Evolutionary conservation across 495 filamentous ascomycete species (phyloP).

Genomic region (Hypoxylon crocopeplum): DNA sequence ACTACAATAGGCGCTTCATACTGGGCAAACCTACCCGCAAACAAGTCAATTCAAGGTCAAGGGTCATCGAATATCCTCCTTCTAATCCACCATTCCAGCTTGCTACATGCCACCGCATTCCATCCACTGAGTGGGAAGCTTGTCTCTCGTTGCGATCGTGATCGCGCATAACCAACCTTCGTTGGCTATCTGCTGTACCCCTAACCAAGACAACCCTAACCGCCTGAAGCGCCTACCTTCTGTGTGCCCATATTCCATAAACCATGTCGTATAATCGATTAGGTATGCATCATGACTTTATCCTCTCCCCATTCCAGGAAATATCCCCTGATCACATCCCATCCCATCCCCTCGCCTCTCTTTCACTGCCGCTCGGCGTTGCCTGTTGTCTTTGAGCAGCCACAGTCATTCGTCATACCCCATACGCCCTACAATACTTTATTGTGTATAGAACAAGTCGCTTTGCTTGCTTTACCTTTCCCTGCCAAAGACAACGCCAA

Average conservation of each 20-base stretch:
- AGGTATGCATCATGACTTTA: slow-evolving; percentile 59
- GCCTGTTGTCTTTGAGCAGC: slow-evolving; percentile 23
- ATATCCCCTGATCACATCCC: too few species aligned
- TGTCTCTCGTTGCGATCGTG: slow-evolving; percentile 25
- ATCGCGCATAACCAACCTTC: slow-evolving; percentile 21
- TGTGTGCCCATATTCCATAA: slow-evolving; percentile 27
- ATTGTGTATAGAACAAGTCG: slow-evolving; percentile 10
- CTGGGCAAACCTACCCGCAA: slow-evolving; percentile 20
- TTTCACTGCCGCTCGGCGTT: slow-evolving; percentile 23
- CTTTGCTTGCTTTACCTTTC: slow-evolving; percentile 15
- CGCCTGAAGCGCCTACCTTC: slow-evolving; percentile 29
- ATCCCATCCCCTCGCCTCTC: slow-evolving; percentile 12
- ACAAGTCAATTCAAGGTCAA: slow-evolving; percentile 20
- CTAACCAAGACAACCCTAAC: slow-evolving; percentile 21
- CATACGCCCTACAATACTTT: slow-evolving; percentile 5
- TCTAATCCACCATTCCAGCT: slow-evolving; percentile 10
- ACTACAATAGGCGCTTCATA: slow-evolving; percentile 8
- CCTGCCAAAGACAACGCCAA: slow-evolving; percentile 16
- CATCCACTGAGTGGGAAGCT: slow-evolving; percentile 8
- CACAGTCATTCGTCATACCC: slow-evolving; percentile 17
- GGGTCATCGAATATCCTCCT: slow-evolving; percentile 15
- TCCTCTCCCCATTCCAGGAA: slow-evolving; percentile 22
- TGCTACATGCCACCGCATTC: slow-evolving; percentile 10
- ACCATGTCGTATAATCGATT: slow-evolving; percentile 75
- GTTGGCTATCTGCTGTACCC: slow-evolving; percentile 9